Evolutionary conservation across 169 alveolate genomes (phyloP).

Genomic region (Amoebophrya sp.): DNA sequence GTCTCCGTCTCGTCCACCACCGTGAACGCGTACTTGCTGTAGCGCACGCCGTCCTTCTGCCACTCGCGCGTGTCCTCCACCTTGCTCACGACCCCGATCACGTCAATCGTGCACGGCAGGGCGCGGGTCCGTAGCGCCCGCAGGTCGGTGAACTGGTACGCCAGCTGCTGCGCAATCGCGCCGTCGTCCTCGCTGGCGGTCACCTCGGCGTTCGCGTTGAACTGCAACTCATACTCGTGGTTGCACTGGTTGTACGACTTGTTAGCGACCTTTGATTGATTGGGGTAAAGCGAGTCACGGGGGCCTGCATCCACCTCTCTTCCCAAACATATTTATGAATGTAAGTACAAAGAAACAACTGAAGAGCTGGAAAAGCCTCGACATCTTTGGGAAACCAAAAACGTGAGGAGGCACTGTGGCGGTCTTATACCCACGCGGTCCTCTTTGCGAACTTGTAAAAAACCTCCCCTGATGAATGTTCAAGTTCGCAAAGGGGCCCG

Average conservation of each 20-base stretch:
- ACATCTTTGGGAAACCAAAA: no score
- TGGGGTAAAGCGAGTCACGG: no score
- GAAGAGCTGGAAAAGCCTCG: no score
- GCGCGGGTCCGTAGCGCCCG: neutral
- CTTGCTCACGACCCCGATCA: neutral
- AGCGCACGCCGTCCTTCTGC: neutral
- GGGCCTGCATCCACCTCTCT: no score
- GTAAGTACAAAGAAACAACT: no score
- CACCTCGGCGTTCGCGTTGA: neutral
- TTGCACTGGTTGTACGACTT: neutral
- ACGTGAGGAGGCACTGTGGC: no score
- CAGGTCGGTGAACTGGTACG: neutral
- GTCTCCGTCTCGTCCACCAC: neutral
- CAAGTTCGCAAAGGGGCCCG: no score
- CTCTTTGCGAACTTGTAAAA: no score
- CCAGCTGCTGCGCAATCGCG: neutral
- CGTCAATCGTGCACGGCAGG: neutral
- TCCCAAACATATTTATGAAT: no score
- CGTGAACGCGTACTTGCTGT: neutral
- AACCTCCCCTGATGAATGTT: no score
- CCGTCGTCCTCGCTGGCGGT: neutral
- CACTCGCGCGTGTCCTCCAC: neutral
- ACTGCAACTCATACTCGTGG: neutral
- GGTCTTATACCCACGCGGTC: no score
- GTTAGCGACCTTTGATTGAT: neutral